These are phyloP conservation scores for Perkinsus marinus DNA, from an alignment of 169 alveolate genomes.

Conservation along the genomic window DNA sequence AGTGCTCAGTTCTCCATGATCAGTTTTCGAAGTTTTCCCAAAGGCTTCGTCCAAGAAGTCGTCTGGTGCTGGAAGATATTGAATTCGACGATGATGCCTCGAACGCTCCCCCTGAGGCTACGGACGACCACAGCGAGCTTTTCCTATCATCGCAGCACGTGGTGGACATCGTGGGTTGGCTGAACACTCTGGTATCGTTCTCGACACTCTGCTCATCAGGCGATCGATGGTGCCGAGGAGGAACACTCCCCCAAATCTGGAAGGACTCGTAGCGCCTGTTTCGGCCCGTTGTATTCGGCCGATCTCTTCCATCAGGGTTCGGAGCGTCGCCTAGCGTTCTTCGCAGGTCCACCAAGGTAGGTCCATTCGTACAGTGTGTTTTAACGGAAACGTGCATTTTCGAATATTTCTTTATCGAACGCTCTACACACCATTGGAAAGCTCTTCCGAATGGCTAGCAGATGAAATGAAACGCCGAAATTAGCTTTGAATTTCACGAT, in stretches of 20 bases:
- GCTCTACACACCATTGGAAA: no score
- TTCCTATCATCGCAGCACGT: no score
- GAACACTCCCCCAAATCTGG: neutral
- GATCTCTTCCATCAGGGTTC: neutral
- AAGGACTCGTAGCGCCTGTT: neutral
- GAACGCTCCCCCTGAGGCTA: no score
- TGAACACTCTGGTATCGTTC: neutral
- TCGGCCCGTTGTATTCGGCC: neutral
- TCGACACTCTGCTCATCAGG: neutral
- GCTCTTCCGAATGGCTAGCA: no score
- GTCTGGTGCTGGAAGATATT: neutral
- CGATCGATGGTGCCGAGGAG: neutral
- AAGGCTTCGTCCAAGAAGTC: neutral
- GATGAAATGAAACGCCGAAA: no score
- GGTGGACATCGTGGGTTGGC: no score
- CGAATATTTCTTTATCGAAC: no score
- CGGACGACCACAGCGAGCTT: no score
- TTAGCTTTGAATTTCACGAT: no score
- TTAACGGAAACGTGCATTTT: neutral
- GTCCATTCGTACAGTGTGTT: neutral
- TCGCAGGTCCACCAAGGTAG: neutral
- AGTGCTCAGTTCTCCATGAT: no score
- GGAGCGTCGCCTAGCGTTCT: neutral
- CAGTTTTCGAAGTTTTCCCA: neutral
- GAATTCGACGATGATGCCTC: neutral